phyloP scores from a whole-genome alignment of 371 early-diverging fungal genomes.

The Apophysomyces ossiformis region DNA sequence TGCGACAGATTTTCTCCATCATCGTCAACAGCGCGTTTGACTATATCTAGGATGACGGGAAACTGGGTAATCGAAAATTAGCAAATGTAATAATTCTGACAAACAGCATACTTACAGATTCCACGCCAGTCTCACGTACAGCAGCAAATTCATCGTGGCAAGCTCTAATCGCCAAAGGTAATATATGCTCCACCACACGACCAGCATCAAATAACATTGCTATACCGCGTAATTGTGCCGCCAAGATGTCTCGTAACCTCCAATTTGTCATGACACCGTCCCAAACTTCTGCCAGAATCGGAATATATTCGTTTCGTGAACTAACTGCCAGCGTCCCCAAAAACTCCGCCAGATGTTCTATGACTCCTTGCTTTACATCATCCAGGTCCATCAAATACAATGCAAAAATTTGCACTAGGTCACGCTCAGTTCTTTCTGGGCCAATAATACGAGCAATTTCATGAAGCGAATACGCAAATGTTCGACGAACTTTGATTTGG shows the following conservation, averaged over 20 bases:
- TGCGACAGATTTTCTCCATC: slow-evolving; percentile 49
- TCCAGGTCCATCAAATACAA: slow-evolving; percentile 63
- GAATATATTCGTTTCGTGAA: slow-evolving; percentile 58
- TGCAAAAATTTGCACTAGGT: slow-evolving; percentile 63
- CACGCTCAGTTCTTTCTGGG: slow-evolving; percentile 62
- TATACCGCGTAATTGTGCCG: slow-evolving; percentile 55
- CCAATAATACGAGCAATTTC: slow-evolving; percentile 65
- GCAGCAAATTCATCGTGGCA: slow-evolving; percentile 63
- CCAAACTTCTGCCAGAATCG: slow-evolving; percentile 60
- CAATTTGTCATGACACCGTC: slow-evolving; percentile 62
- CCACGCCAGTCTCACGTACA: slow-evolving; percentile 60
- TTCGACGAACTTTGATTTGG: slow-evolving; percentile 63
- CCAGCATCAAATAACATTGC: slow-evolving; percentile 57
- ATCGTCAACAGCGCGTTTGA: slow-evolving; percentile 52
- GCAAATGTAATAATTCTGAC: neutral
- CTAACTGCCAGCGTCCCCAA: slow-evolving; percentile 55
- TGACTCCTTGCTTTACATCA: slow-evolving; percentile 64
- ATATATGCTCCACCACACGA: slow-evolving; percentile 52
- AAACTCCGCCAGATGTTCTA: slow-evolving; percentile 64
- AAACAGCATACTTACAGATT: slow-evolving; percentile 37
- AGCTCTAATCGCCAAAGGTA: slow-evolving; percentile 59
- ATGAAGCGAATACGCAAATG: slow-evolving; percentile 65
- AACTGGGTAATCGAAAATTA: slow-evolving; percentile 25
- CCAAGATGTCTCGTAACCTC: slow-evolving; percentile 60
- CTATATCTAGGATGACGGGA: slow-evolving; percentile 52